Percentiles rank a stretch among this genome's conserved stretches.
These are phyloP conservation scores for Brasilioporus rufonigricans DNA, from an alignment of 768 basidiomycete genomes.

Conservation along the genomic window DNA sequence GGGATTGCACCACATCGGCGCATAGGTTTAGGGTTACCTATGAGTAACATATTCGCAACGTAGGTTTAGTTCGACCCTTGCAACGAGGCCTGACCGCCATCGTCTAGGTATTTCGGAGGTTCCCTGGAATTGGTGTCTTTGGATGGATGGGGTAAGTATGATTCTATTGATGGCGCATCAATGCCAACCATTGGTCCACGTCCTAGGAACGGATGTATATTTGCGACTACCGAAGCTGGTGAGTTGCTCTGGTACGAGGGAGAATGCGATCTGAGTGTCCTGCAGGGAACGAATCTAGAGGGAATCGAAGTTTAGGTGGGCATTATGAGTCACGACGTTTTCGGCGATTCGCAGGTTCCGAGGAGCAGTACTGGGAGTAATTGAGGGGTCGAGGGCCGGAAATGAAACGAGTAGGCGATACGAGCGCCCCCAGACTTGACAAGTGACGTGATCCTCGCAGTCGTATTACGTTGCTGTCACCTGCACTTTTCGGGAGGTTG, in stretches of 20 bases:
- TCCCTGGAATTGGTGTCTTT: slow-evolving; percentile 74
- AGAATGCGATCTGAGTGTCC: neutral
- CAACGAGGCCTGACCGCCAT: neutral
- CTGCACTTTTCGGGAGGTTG: too few relatives aligned
- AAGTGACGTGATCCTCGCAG: neutral
- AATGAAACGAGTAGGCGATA: slow-evolving; percentile 4
- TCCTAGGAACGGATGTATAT: slow-evolving; percentile 77
- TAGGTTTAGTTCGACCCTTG: slow-evolving; percentile 33
- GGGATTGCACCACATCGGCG: slow-evolving; percentile 54
- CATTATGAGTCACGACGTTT: too few relatives aligned
- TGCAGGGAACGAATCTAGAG: slow-evolving; percentile 80
- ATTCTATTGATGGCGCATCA: neutral
- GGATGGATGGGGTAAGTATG: slow-evolving; percentile 78
- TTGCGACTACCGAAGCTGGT: slow-evolving; percentile 79
- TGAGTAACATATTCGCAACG: slow-evolving; percentile 89
- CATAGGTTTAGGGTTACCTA: slow-evolving; percentile 82
- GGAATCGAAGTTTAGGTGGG: slow-evolving; percentile 67
- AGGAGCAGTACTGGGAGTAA: neutral
- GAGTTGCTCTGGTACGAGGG: slow-evolving; percentile 21
- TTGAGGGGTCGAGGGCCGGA: slow-evolving; percentile 6
- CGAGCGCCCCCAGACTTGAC: neutral
- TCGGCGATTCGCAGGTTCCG: slow-evolving; percentile 7
- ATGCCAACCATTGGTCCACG: slow-evolving; percentile 1
- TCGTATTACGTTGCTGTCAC: slow-evolving; percentile 5
- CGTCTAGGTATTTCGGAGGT: slow-evolving; percentile 74